Base-by-base conservation (phyloP, 192 early-diverging fungal species). In the Coemansia sp. region DNA sequence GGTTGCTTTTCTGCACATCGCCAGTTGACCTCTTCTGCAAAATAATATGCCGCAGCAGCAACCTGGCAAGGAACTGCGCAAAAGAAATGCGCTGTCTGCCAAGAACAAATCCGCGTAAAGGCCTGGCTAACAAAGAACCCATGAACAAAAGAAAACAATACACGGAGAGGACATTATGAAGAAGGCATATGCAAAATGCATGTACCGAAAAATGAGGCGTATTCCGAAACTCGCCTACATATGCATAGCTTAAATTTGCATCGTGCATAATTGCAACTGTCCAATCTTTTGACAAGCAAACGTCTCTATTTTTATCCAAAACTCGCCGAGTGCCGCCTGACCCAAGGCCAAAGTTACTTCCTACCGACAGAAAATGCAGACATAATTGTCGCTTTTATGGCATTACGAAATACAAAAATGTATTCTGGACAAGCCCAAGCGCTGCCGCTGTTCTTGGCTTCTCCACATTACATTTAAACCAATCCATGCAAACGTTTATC, bases 161-260 rank as follows among this genome's bases (percentile, higher is more conserved):
- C 23, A 26, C 22, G 19, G 7, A 49, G 47, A 49, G 47, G 19
- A 20, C 47, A 49, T 19, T 16, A n/a, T 49, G 5, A 49, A 49
- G 13, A 49, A 49, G 9, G 19, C 47, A 24, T n/a, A 50, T 58
- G 19, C 43, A 22, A 22, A 50, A 20, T 61, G 66, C 66, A 66
- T 41, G 57, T 23, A 45, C 27, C 38, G 35, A 43, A 59, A 54
- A 24, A 52, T 53, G 57, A 66, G 48, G 57, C 49, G 69, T 62
- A 54, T 62, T 19, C 52, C 35, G 54, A 62, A 61, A 50, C 51
- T 14, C 41, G 29, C 52, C n/a, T 35, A 52, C 39, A 11, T 18
- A n/a, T 53, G 22, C 70, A 51, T 58, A 8, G 53, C 72, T 38
- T 74, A 63, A 61, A 74, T 74, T 74, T 74, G 72, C 72, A 74